Conservation (phyloP, 768 basidiomycete species). For the Boletus reticuloceps region DNA sequence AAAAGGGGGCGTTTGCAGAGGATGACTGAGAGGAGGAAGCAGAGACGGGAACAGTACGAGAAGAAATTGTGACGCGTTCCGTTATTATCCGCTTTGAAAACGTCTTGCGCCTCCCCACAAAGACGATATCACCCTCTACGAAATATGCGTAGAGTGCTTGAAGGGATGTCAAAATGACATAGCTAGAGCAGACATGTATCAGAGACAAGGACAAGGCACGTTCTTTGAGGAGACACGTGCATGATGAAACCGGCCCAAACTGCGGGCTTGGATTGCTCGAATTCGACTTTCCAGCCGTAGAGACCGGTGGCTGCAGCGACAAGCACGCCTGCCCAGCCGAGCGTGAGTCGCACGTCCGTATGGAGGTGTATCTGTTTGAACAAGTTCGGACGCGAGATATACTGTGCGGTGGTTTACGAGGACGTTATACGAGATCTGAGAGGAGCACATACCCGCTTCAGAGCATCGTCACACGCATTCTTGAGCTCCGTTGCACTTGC, state of each 20-base stretch:
- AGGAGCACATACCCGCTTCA: conserved; percentile 69
- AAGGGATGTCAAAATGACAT: conserved; percentile 65
- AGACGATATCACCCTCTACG: conserved; percentile 80
- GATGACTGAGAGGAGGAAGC: conserved; percentile 7
- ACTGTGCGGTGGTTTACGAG: conserved; percentile 44
- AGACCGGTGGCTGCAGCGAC: conserved; percentile 78
- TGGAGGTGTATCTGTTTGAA: conserved; percentile 88
- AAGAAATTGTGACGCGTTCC: conserved; percentile 79
- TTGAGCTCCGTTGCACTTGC: conserved; percentile 57
- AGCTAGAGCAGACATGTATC: conserved; percentile 43
- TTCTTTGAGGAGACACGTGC: conserved; percentile 45
- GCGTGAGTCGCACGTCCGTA: conserved; percentile 80
- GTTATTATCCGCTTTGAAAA: conserved; percentile 92
- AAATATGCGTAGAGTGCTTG: conserved; percentile 86
- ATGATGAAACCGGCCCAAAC: conserved; percentile 76
- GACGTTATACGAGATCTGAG: background rate
- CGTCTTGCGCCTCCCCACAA: conserved; percentile 86
- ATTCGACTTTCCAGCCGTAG: conserved; percentile 86
- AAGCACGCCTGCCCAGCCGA: conserved; percentile 86
- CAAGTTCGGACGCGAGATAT: conserved; percentile 71
- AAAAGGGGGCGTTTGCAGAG: conserved; percentile 56
- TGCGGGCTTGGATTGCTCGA: conserved; percentile 81
- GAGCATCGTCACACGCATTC: conserved; percentile 80
- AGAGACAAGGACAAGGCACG: conserved; percentile 2
- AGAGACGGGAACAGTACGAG: conserved; percentile 55